These are phyloP conservation scores for Sanghuangporus sanghuang DNA, from an alignment of 1,284 basidiomycete genomes.

Conservation along the genomic window DNA sequence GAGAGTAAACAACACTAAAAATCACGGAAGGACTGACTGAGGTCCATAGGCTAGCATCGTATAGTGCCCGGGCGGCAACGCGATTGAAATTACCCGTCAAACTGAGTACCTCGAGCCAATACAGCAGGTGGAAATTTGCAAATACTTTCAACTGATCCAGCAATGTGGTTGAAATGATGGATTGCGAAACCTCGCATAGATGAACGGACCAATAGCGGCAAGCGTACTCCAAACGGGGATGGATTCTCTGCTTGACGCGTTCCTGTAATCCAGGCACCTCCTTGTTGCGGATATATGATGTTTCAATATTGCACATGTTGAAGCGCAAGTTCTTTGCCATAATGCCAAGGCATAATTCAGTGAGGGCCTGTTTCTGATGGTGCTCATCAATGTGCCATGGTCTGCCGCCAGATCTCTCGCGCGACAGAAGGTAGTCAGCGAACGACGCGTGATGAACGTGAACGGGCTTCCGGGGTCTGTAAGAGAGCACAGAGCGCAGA, in stretches of 20 bases:
- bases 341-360: background rate
- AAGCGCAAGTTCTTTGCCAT: background rate
- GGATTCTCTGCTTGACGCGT: background rate
- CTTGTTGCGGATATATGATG: background rate
- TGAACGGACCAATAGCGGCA: background rate
- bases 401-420: background rate
- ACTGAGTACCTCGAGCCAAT: constrained; percentile 3
- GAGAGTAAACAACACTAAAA: background rate
- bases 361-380: background rate
- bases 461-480: background rate
- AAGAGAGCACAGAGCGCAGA: background rate
- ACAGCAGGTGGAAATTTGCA: background rate
- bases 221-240: background rate
- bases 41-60: background rate
- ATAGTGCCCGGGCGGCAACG: background rate
- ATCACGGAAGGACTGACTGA: background rate
- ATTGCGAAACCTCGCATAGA: background rate
- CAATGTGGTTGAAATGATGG: background rate
- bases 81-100: background rate
- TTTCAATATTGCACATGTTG: background rate
- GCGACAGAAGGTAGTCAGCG: background rate
- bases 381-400: background rate
- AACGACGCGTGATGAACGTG: background rate
- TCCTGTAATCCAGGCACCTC: background rate
- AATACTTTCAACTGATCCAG: background rate